Conservation (phyloP, 371 early-diverging fungal genomes). For the Hamiltosporidium magnivora region DNA sequence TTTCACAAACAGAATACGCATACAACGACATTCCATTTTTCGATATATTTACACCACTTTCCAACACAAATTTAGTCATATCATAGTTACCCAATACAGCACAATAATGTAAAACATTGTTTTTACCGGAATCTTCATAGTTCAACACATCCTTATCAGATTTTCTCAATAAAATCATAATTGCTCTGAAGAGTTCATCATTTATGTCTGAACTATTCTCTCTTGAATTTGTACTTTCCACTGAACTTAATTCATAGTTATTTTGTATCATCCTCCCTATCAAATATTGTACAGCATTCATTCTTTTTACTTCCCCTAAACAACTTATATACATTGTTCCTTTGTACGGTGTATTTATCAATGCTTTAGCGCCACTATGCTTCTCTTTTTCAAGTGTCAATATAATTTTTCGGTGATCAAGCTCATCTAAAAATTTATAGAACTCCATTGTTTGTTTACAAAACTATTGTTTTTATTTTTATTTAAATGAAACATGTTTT, state of each 20-base stretch:
- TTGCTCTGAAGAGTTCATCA: neutral
- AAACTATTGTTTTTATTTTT: neutral
- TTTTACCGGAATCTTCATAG: neutral
- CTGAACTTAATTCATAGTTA: neutral
- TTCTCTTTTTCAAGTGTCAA: neutral
- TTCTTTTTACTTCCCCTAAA: neutral
- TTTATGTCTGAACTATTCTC: neutral
- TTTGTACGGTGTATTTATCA: neutral
- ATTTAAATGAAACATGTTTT: neutral
- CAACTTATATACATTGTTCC: neutral
- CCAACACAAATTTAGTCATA: neutral
- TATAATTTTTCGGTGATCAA: neutral
- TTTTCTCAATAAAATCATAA: neutral
- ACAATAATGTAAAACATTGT: conserved; percentile 3
- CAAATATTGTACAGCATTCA: conserved; percentile 2
- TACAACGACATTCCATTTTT: neutral
- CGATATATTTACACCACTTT: neutral
- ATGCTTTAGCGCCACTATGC: neutral
- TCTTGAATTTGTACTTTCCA: neutral
- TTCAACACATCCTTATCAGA: neutral
- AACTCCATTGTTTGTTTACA: neutral
- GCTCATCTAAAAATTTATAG: neutral
- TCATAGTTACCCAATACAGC: neutral
- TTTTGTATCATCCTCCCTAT: neutral
- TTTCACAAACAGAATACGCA: neutral